Conservation (phyloP, 2,329 filamentous ascomycete genomes). For the Beauveria scarabaeidicola region DNA sequence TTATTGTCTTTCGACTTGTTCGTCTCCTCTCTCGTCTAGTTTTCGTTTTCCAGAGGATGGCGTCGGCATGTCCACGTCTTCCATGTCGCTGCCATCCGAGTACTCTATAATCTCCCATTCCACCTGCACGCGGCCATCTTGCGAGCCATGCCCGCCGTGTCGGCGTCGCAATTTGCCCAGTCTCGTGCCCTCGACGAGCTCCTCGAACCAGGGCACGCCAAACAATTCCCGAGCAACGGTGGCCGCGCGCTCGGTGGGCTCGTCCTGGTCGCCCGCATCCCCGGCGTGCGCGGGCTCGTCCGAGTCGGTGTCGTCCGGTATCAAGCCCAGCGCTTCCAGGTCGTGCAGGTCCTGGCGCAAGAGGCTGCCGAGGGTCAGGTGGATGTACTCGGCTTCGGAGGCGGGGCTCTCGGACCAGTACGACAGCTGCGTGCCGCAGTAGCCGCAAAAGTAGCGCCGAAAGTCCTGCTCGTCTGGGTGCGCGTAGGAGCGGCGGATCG, state of each 20-base stretch:
- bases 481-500: constrained; percentile 60
- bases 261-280: constrained; percentile 17
- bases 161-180: constrained; percentile 60
- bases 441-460: constrained; percentile 80
- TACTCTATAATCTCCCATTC: constrained; percentile 84
- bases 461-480: constrained; percentile 48
- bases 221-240: constrained; percentile 45
- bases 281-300: constrained; percentile 21
- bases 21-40: constrained; percentile 22
- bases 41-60: constrained; percentile 43
- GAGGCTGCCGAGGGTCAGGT: constrained; percentile 72
- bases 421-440: constrained; percentile 77
- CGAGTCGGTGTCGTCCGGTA: constrained; percentile 39
- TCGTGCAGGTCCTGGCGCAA: constrained; percentile 59
- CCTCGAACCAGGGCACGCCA: constrained; percentile 80
- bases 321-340: constrained; percentile 66
- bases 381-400: constrained; percentile 69
- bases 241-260: constrained; percentile 20
- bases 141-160: constrained; percentile 42
- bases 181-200: constrained; percentile 66
- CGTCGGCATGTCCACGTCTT: constrained; percentile 28
- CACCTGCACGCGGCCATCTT: constrained; percentile 57
- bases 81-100: constrained; percentile 34
- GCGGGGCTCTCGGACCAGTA: constrained; percentile 71
- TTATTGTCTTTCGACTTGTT: neutral